These are phyloP conservation scores for Cicer chorassanicum DNA, from an alignment of 306 rosid genomes.

Conservation along the genomic window DNA sequence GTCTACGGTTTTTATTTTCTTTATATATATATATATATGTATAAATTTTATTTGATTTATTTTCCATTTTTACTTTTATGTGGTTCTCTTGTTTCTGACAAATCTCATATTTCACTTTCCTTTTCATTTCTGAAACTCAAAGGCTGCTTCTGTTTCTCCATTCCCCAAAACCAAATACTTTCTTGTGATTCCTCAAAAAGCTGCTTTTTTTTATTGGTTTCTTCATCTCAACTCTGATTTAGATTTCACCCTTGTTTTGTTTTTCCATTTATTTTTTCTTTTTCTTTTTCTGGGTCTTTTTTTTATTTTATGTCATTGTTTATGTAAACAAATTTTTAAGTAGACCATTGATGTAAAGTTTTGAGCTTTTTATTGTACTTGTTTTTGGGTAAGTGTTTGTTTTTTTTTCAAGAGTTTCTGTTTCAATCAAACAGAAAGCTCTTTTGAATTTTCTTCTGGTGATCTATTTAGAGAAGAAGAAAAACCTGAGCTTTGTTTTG, in stretches of 20 bases:
- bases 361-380: conserved; percentile 46
- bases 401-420: conserved; percentile 48
- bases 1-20: too few species aligned
- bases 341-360: conserved; percentile 45
- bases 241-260: conserved; percentile 24
- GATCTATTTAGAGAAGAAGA: conserved; percentile 27
- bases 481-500: conserved; percentile 53
- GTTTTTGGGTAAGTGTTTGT: conserved; percentile 17
- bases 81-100: conserved; percentile 55
- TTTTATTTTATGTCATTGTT: conserved; percentile 44
- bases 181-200: conserved; percentile 34
- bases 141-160: conserved; percentile 42
- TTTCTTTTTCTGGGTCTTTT: background rate
- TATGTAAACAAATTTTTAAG: conserved; percentile 24
- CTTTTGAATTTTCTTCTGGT: conserved; percentile 39
- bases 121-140: conserved; percentile 48
- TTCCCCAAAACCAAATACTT: conserved; percentile 33
- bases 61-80: conserved; percentile 30
- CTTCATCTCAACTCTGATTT: conserved; percentile 33
- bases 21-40: background rate
- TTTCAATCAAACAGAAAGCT: conserved; percentile 48
- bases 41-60: background rate
- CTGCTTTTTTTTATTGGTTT: background rate
- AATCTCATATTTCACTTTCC: conserved; percentile 50
- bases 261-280: background rate